phyloP scores from a whole-genome alignment of 192 early-diverging fungal genomes.

The Gigaspora rosea region DNA sequence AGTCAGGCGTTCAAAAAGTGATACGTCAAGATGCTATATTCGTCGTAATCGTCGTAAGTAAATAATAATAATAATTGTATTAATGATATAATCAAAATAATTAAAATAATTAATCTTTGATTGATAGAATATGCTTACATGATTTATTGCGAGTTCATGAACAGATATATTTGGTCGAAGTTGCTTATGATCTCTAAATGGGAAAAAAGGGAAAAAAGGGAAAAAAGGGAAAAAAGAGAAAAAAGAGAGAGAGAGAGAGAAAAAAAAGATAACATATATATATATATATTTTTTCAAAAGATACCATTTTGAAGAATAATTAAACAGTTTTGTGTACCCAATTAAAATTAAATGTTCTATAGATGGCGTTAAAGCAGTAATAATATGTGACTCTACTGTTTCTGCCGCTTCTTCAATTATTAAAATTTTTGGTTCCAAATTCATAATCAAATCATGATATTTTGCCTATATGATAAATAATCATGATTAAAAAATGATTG shows the following conservation, averaged over 20 bases:
- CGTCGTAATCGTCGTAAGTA: no score
- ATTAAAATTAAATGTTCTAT: slow-evolving; percentile 58
- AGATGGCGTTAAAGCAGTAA: slow-evolving; percentile 48
- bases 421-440: slow-evolving; percentile 49
- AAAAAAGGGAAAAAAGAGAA: background rate
- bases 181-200: slow-evolving; percentile 56
- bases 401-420: slow-evolving; percentile 63
- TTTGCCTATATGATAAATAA: slow-evolving; percentile 51
- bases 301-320: background rate
- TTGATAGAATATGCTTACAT: slow-evolving; percentile 4
- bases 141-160: slow-evolving; percentile 42
- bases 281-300: background rate
- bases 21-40: slow-evolving; percentile 44
- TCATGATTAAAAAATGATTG: no score
- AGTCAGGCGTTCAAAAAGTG: slow-evolving; percentile 58
- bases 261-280: background rate
- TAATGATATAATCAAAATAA: background rate
- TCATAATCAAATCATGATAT: slow-evolving; percentile 52
- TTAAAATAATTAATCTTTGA: background rate
- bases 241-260: no score
- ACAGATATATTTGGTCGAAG: slow-evolving; percentile 56
- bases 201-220: background rate
- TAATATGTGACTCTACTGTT: slow-evolving; percentile 57
- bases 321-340: slow-evolving; percentile 40
- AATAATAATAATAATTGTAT: background rate